phyloP scores from a whole-genome alignment of 192 early-diverging fungal genomes.

The Backusella australiensis region DNA sequence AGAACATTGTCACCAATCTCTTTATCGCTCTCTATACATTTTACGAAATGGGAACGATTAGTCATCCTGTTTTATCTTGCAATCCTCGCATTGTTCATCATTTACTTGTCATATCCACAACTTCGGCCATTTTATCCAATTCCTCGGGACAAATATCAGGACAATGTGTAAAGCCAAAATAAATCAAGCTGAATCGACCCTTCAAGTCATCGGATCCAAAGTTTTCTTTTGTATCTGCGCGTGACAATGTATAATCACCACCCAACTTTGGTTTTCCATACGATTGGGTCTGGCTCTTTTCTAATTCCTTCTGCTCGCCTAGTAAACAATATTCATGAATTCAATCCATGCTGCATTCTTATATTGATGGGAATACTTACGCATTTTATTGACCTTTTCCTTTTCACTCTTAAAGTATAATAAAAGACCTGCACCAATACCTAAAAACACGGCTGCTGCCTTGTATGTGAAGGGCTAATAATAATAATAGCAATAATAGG shows the following conservation, averaged over 20 bases:
- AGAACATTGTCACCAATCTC: constrained; percentile 44
- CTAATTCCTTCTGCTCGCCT: constrained; percentile 35
- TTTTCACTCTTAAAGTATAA: constrained; percentile 68
- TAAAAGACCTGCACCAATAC: constrained; percentile 55
- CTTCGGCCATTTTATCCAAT: constrained; percentile 93
- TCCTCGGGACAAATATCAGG: constrained; percentile 99
- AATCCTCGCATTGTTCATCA: neutral
- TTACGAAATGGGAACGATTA: neutral
- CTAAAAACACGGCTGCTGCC: constrained; percentile 52
- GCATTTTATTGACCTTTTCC: constrained; percentile 48
- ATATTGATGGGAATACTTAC: constrained; percentile 17
- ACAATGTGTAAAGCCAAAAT: constrained; percentile 99
- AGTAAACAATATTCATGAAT: neutral
- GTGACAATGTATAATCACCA: constrained; percentile 83
- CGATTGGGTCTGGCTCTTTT: constrained; percentile 34
- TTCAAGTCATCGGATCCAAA: constrained; percentile 77
- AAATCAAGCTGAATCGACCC: constrained; percentile 87
- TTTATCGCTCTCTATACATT: neutral
- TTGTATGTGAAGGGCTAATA: constrained; percentile 44
- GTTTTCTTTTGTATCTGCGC: constrained; percentile 65
- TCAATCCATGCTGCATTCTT: neutral
- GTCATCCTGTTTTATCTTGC: neutral
- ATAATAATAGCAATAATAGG: neutral
- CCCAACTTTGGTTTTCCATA: constrained; percentile 88
- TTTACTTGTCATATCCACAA: constrained; percentile 74